Percentiles rank a stretch among this genome's conserved stretches.
phyloP scores from a whole-genome alignment of 2,329 filamentous ascomycete genomes.

The Dothistroma septosporum region DNA sequence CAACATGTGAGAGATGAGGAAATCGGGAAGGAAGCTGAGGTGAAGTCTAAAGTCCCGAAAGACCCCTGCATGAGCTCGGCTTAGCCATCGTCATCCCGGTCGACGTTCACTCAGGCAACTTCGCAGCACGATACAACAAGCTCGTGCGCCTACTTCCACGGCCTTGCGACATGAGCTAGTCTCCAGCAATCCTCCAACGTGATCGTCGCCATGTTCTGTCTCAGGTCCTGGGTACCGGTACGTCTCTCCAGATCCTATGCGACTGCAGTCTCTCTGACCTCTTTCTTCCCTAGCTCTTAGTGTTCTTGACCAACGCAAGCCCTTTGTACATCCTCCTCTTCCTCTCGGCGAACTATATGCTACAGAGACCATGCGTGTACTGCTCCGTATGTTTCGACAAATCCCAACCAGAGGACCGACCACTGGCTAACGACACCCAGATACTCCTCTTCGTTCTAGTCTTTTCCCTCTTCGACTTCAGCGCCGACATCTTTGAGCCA shows the following conservation, averaged over 20 bases:
- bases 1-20: no score
- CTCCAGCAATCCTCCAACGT: not conserved
- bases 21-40: no score
- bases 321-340: constrained; percentile 50
- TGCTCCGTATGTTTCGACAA: constrained; percentile 45
- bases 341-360: constrained; percentile 85
- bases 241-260: not conserved
- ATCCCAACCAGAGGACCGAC: not conserved
- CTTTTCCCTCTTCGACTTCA: constrained; percentile 91
- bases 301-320: constrained; percentile 50
- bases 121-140: constrained; percentile 1
- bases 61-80: not conserved
- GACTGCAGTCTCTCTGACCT: constrained; percentile 56
- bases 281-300: constrained; percentile 55
- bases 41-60: not conserved
- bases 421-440: not conserved
- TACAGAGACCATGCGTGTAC: constrained; percentile 95
- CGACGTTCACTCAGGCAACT: not conserved
- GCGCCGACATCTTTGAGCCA: constrained; percentile 90
- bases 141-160: not conserved
- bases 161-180: constrained; percentile 10
- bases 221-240: constrained; percentile 10
- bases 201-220: constrained; percentile 11
- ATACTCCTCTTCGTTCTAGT: constrained; percentile 93
- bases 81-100: not conserved